Evolutionary conservation across 805 yeast species (phyloP).

Genomic region (Myxozyma melibiosi): DNA sequence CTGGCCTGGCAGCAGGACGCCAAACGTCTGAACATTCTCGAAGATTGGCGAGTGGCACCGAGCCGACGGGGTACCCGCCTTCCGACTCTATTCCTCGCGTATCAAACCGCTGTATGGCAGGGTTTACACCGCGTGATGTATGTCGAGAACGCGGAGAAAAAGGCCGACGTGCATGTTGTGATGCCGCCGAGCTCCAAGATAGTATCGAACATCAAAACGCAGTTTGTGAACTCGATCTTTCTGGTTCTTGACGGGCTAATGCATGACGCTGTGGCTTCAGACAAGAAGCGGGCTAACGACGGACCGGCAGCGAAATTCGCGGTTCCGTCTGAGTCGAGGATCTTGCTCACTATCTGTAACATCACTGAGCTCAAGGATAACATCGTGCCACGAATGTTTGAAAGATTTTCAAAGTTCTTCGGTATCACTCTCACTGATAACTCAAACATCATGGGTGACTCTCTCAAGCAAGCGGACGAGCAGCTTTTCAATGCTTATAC

Average conservation of each 20-base stretch:
- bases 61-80: constrained; percentile 43
- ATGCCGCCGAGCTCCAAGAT: constrained; percentile 43
- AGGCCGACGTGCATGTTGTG: constrained; percentile 34
- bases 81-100: constrained; percentile 46
- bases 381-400: constrained; percentile 54
- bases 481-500: constrained; percentile 58
- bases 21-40: constrained; percentile 43
- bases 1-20: constrained; percentile 57
- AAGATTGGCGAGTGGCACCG: constrained; percentile 43
- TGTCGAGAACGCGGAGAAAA: constrained; percentile 23
- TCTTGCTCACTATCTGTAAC: constrained; percentile 58
- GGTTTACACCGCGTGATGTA: constrained; percentile 37
- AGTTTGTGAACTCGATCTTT: constrained; percentile 45
- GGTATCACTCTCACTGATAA: constrained; percentile 50
- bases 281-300: neutral
- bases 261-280: constrained; percentile 38
- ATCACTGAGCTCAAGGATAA: constrained; percentile 51
- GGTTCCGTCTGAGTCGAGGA: constrained; percentile 52
- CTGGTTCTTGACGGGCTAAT: constrained; percentile 41
- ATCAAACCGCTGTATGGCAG: constrained; percentile 45
- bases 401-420: constrained; percentile 55
- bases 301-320: constrained; percentile 18
- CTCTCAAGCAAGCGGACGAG: constrained; percentile 53
- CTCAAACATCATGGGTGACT: constrained; percentile 49
- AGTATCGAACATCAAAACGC: constrained; percentile 40